Evolutionary conservation across 1,284 basidiomycete species (phyloP), one percentile per base, ranked within the genome.

Genomic region (Leccinum subspadiceum): DNA sequence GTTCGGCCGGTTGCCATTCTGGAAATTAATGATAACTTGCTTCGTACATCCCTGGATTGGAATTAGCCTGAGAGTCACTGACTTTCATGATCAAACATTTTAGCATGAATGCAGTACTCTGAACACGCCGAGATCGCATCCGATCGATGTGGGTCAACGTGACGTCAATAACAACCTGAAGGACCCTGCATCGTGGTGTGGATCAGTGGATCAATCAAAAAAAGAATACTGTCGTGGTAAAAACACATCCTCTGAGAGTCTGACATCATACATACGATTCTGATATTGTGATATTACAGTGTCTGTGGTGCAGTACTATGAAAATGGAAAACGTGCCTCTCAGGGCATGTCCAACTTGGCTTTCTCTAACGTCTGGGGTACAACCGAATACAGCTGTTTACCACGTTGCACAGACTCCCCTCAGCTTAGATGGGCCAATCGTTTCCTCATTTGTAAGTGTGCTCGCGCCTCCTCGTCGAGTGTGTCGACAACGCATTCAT

Each of bases 401-500:
- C 39, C 15, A 12, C 5, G 22, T 12, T 20, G 35, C 41, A 4
- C 44, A 12, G 17, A 46, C 35, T 39, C 13, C 31, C 12, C 26
- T 68, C 52, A 70, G 37, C 67, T 72, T 48, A 72, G 58, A 54
- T 57, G 67, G 5, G 54, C 58, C 1, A 62, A 15, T 41, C 66
- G 69, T 58, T 60, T 71, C 53, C 50, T 69, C 59, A 58, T 17
- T 51, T 54, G 59, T 6, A 29, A 53, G 8, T 22, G 31, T n/a
- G 20, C 35, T 9, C 31, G 52, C 3, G 20, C 49, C 7, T 61
- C 63, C 7, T 61, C 64, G 20, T 61, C 56, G 41, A 41, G 31
- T 24, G 44, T 8, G 44, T 86, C 83, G 60, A 89, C 77, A 1
- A 78, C 71, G 72, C 26, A n/a, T 15, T 51, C 49, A 31, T 93